Evolutionary conservation across 2,329 filamentous ascomycete species (phyloP), one percentile per base, ranked within the genome.

Genomic region (Alternaria burnsii): DNA sequence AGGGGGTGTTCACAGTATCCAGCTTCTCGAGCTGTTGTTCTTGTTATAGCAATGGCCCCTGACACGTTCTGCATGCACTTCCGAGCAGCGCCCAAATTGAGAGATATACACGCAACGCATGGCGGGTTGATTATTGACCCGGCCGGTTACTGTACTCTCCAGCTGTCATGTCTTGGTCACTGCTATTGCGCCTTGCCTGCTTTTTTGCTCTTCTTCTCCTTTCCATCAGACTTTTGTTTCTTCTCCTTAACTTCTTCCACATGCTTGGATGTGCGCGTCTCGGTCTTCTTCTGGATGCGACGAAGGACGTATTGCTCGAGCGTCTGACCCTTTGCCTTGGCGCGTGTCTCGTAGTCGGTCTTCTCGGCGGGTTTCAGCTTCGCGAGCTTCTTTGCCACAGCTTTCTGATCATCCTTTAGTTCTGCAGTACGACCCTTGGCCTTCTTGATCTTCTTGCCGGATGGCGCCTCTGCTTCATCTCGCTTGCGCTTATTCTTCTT

Each of bases 231-330:
- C 32, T 51, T 55, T 22, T 16, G 22, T 18, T 46, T 59, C 46
- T 52, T 59, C 3, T 16, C 40, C 18, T 60, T 42, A 9, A 26
- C n/a, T 1, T 2, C n/a, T 10, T 43, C 50, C 2, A 26, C n/a
- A 14, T 40, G 52, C 46, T 63, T 58, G 1, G 44, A 38, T 22
- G 55, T 48, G 26, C 59, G 66, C 53, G 70, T 67, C 28, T 67
- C 65, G 1, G 54, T 62, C 52, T 77, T 79, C 65, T 78, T 79
- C 47, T 73, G 69, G 14, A 76, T 71, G 26, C 76, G 71, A 16
- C 73, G 70, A n/a, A 69, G 62, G 28, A 76, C 59, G 55, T 78
- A 82, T 14, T 69, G 66, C 40, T 80, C 75, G 6, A 81, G 65
- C 1, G 76, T 70, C 43, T 81, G 71, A 12, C 74, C 71, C 64